These are phyloP conservation scores for Globisporangium paroecandrum DNA, from an alignment of 352 stramenopile genomes.

Conservation along the genomic window DNA sequence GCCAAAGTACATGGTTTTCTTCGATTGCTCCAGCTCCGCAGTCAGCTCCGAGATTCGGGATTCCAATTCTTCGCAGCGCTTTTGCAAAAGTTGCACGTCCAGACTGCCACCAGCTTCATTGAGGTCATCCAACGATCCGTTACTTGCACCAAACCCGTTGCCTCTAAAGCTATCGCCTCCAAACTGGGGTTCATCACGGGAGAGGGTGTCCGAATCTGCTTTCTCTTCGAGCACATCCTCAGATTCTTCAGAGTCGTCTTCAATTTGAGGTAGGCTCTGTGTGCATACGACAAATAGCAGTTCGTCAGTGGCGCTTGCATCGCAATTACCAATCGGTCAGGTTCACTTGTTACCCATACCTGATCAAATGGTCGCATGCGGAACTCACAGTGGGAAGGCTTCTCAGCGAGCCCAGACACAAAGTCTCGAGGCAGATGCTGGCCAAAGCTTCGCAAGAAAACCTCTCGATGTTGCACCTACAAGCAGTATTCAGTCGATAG, in stretches of 20 bases:
- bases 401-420: slow-evolving; percentile 75
- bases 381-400: slow-evolving; percentile 86
- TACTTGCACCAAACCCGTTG: slow-evolving; percentile 27
- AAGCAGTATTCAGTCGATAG: neutral
- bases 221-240: slow-evolving; percentile 33
- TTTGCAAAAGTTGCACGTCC: slow-evolving; percentile 55
- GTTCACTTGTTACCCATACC: slow-evolving; percentile 11
- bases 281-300: neutral
- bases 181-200: slow-evolving; percentile 16
- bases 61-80: slow-evolving; percentile 72
- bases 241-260: slow-evolving; percentile 30
- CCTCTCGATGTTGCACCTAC: slow-evolving; percentile 67
- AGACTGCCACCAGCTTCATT: slow-evolving; percentile 21
- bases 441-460: slow-evolving; percentile 71
- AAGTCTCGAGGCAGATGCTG: slow-evolving; percentile 84
- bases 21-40: slow-evolving; percentile 61
- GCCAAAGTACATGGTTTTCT: slow-evolving; percentile 71
- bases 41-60: slow-evolving; percentile 57
- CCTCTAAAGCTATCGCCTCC: slow-evolving; percentile 9
- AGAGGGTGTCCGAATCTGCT: slow-evolving; percentile 11
- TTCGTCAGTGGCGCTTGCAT: neutral
- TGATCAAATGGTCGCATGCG: slow-evolving; percentile 85
- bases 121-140: slow-evolving; percentile 17
- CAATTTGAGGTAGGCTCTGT: slow-evolving; percentile 66
- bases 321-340: neutral